Percentiles rank a stretch among this genome's conserved stretches.
phyloP scores from a whole-genome alignment of 371 early-diverging fungal genomes.

The Actinomucor elegans region DNA sequence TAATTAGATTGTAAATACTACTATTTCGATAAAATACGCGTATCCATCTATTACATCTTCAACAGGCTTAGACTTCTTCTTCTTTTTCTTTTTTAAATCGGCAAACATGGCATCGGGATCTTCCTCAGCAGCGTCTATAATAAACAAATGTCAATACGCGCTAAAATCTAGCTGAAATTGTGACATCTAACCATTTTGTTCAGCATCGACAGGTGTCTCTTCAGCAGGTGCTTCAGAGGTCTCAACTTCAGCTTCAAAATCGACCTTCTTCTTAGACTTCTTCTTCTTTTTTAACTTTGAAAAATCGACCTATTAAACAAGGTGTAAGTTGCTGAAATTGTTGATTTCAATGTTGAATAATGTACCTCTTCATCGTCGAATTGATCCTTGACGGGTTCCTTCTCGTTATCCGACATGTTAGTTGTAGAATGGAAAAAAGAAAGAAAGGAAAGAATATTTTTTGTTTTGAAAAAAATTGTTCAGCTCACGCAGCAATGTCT shows the following conservation, averaged over 20 bases:
- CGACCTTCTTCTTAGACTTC: conserved; percentile 58
- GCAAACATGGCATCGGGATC: conserved; percentile 81
- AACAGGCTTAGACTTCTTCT: conserved; percentile 76
- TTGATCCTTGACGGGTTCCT: conserved; percentile 43
- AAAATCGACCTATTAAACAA: conserved; percentile 41
- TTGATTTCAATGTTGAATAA: neutral
- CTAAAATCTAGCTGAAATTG: neutral
- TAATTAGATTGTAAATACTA: neutral
- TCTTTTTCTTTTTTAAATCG: conserved; percentile 89
- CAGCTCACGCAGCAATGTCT: too few species aligned
- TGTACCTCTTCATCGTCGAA: conserved; percentile 49
- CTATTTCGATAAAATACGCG: neutral
- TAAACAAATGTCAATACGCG: neutral
- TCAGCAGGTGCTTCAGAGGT: conserved; percentile 19
- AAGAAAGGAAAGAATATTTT: neutral
- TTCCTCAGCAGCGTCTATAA: conserved; percentile 46
- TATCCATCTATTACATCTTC: conserved; percentile 29
- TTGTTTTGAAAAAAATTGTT: too few species aligned
- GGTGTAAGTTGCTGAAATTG: neutral
- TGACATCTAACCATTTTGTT: conserved; percentile 18
- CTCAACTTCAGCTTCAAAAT: conserved; percentile 41
- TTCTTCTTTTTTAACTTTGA: conserved; percentile 58
- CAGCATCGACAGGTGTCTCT: conserved; percentile 13
- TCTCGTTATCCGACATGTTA: conserved; percentile 52
- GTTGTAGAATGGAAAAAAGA: neutral